Evolutionary conservation across 495 filamentous ascomycete species (phyloP), one percentile per base, ranked within the genome.

Genomic region (Hypoxylon cercidicola): DNA sequence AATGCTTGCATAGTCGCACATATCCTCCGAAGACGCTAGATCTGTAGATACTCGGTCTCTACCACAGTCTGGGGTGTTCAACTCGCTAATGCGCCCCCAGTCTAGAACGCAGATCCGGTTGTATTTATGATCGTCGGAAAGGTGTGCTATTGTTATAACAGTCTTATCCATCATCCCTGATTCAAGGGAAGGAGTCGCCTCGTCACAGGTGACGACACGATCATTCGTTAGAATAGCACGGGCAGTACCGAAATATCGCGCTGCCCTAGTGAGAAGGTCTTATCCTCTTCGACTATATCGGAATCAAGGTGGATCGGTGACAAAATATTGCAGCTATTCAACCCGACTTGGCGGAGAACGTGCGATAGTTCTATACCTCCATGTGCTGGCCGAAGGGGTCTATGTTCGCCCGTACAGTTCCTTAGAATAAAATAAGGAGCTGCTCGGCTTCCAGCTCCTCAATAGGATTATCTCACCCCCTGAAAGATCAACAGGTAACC

Each of bases 21-120:
- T 93, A 3, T 82, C 78, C 16, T 48, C 88, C 80, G 71, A 93
- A 93, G 23, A 90, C 88, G 0, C 90, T 84, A 20, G 78, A 16
- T 46, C 88, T 81, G 71, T 93, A 93, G 23, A 90, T 88, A 0
- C 89, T 84, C 19, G 79, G 81, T 21, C 75, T 11, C 21, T 68
- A 65, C 78, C 81, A 93, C 47, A 94, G 72, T 9, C 65, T 73
- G 48, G 91, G 12, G 82, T 77, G 61, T 88, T 90, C 67, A 92
- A 72, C 77, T 93, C 90, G 4, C 84, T 85, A 66, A 93, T 90
- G 23, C 73, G 70, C 3, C 91, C 91, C 20, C 82, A 76, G 54
- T 93, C 91, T 88, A 94, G 90, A 9, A 94, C 90, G 53, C 86
- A 88, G 60, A 94, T 91, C 3, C 90, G 83, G 70, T 94, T 90